A percentile compares a stretch with the other conserved stretches of the same genome.
These are phyloP conservation scores for Fistulifera pelliculosa DNA, from an alignment of 108 stramenopile genomes.

Conservation along the genomic window DNA sequence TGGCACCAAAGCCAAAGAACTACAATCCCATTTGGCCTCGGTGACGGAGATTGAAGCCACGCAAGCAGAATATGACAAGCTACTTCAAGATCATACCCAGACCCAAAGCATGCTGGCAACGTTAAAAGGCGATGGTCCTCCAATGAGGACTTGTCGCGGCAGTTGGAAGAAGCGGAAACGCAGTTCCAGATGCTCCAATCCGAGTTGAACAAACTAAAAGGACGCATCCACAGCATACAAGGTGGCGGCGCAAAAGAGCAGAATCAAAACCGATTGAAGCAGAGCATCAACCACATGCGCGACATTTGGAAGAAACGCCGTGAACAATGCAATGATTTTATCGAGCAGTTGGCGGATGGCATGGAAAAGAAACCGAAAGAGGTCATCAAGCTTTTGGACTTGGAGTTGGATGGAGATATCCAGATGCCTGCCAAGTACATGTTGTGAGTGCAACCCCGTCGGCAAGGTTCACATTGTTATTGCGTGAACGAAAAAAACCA, in stretches of 20 bases:
- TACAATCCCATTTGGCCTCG: constrained; percentile 6
- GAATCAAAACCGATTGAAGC: constrained; percentile 32
- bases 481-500: too few relatives aligned
- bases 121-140: constrained; percentile 38
- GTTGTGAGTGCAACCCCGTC: constrained; percentile 11
- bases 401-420: constrained; percentile 69
- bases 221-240: constrained; percentile 21
- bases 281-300: constrained; percentile 63
- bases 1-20: constrained; percentile 24
- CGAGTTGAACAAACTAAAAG: constrained; percentile 21
- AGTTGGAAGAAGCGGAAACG: constrained; percentile 21
- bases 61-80: constrained; percentile 25
- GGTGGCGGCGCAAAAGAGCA: constrained; percentile 13
- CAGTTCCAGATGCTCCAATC: constrained; percentile 23
- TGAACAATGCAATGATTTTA: constrained; percentile 75
- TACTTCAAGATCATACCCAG: constrained; percentile 13
- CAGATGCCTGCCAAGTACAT: constrained; percentile 47
- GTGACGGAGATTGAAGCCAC: constrained; percentile 9
- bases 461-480: not conserved
- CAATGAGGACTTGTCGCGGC: constrained; percentile 39
- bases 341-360: constrained; percentile 71
- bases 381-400: constrained; percentile 58
- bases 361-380: constrained; percentile 82
- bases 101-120: constrained; percentile 17
- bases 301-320: constrained; percentile 64